Evolutionary conservation across 345 rosid genomes (phyloP), one percentile per base, ranked within the genome.

Genomic region (Populus deltoides): DNA sequence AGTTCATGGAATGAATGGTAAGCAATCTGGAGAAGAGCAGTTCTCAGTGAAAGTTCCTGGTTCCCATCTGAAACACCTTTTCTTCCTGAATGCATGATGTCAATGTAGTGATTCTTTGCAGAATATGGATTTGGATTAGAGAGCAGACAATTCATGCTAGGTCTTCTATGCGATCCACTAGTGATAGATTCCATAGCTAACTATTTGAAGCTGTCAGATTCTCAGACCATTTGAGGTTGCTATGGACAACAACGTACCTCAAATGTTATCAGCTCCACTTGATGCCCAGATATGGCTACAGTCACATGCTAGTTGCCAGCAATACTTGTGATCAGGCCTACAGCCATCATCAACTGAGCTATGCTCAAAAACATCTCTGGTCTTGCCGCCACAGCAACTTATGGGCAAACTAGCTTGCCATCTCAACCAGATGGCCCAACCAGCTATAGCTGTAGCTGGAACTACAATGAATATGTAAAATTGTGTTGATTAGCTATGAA

Each of bases 11-110:
- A 31, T 59, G 57, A 68, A 36, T 73, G 29, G 63, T 41, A 73
- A 68, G 71, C 78, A 77, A 73, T 59, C 66, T 68, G 84, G 84
- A 41, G 77, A 29, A 57, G 81, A 81, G 47, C 84, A 81, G 43
- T 72, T 72, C n/a, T 16, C 77, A 11, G 35, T 77, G 70, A 77
- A 55, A 81, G 77, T 77, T 22, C 84, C 84, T 63, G 67, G 3
- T 8, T 11, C 67, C 15, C 67, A 63, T 10, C 35, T 63, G 25
- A 66, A 31, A 16, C n/a, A 12, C 41, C 20, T 33, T 18, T 15
- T 31, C 8, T 29, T 66, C 18, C 41, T 66, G n/a, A 66, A 29
- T 15, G 10, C 27, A 33, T 66, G 35, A 66, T 31, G 33, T 33
- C 9, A 22, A 36, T 31, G 39, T 29, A 29, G 43, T 33, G 20